Percentiles rank a stretch among this genome's conserved stretches.
phyloP scores from a whole-genome alignment of 73 alveolate species.

The Symbiodinium pilosum region DNA sequence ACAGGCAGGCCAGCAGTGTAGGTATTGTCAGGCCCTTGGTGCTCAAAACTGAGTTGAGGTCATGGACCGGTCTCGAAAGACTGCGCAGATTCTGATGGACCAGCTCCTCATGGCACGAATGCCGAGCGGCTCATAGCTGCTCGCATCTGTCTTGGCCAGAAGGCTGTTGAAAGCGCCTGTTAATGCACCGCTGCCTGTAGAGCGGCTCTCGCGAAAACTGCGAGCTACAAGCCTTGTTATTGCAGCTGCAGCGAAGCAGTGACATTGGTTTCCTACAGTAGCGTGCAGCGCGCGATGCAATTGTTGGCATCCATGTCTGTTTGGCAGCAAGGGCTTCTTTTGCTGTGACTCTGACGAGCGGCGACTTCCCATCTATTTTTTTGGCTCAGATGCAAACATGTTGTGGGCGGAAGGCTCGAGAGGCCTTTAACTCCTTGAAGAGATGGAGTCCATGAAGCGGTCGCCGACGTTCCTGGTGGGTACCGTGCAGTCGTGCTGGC shows the following conservation, averaged over 20 bases:
- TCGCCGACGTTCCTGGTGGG: slow-evolving; percentile 93
- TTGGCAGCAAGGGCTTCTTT: too few relatives aligned
- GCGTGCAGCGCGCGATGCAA: too few relatives aligned
- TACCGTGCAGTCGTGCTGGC: slow-evolving; percentile 56
- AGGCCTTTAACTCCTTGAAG: neutral
- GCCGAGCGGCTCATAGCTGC: too few relatives aligned
- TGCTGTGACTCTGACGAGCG: neutral
- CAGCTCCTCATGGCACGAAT: neutral
- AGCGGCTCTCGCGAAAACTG: neutral
- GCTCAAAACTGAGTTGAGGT: neutral
- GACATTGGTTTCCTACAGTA: too few relatives aligned
- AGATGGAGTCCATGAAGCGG: slow-evolving; percentile 87
- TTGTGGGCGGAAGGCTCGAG: neutral
- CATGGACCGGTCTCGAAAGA: slow-evolving; percentile 6
- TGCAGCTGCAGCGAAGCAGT: too few relatives aligned
- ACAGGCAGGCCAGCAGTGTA: slow-evolving; percentile 7
- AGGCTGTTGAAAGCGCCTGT: too few relatives aligned
- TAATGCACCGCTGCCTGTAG: neutral
- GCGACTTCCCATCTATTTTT: neutral
- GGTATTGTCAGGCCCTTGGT: too few relatives aligned
- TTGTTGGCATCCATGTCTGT: too few relatives aligned
- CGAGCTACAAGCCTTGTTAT: too few relatives aligned
- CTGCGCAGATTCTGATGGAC: neutral
- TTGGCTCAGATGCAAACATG: slow-evolving; percentile 15
- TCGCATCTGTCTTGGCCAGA: too few relatives aligned